Conservation (phyloP, 768 basidiomycete species). For the Postia placenta region DNA sequence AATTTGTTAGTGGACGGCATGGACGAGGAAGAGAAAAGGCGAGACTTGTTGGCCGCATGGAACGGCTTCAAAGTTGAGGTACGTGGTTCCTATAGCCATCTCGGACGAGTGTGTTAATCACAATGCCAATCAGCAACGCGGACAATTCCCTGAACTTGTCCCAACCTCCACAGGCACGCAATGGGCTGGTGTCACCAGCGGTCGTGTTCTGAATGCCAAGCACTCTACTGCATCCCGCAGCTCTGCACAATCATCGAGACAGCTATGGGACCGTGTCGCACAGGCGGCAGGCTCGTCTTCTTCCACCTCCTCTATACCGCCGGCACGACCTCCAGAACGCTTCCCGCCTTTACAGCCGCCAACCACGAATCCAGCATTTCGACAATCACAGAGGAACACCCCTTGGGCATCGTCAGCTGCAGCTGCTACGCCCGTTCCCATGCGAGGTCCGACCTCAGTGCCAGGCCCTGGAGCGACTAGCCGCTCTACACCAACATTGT, state of each 20-base stretch:
- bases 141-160: slow-evolving; percentile 76
- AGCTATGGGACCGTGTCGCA: slow-evolving; percentile 85
- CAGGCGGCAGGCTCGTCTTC: slow-evolving; percentile 56
- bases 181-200: slow-evolving; percentile 76
- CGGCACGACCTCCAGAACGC: slow-evolving; percentile 19
- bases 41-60: slow-evolving; percentile 69
- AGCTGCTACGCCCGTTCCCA: slow-evolving; percentile 15
- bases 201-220: slow-evolving; percentile 81
- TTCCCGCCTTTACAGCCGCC: slow-evolving; percentile 26
- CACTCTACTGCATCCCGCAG: slow-evolving; percentile 59
- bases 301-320: slow-evolving; percentile 25
- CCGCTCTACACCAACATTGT: slow-evolving; percentile 39
- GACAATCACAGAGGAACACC: slow-evolving; percentile 46
- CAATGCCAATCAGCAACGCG: slow-evolving; percentile 75
- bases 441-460: slow-evolving; percentile 24
- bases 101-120: neutral
- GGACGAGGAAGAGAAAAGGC: slow-evolving; percentile 81
- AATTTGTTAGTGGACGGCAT: slow-evolving; percentile 71
- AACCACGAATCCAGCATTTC: slow-evolving; percentile 21
- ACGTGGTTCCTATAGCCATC: slow-evolving; percentile 8
- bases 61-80: slow-evolving; percentile 84
- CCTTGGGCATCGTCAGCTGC: slow-evolving; percentile 43
- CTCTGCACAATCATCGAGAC: slow-evolving; percentile 50
- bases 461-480: slow-evolving; percentile 17
- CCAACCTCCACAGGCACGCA: slow-evolving; percentile 53